Base-by-base conservation (phyloP, 441 rosid species). In the Populus trichocarpa region DNA sequence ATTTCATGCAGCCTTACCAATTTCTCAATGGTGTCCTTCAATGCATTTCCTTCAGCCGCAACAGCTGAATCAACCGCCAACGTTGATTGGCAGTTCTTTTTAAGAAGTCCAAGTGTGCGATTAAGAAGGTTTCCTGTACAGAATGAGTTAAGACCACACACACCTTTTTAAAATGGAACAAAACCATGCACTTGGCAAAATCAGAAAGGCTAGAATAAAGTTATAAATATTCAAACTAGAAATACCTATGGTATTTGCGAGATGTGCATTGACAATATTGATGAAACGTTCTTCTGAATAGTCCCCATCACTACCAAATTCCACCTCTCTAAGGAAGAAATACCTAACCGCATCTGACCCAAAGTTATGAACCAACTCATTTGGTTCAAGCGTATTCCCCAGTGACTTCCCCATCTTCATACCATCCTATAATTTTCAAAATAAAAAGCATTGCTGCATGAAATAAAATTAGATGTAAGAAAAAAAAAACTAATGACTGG, bases 381-480 rank as follows among this genome's bases (percentile, higher is more conserved):
- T 89, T n/a, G 99, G 98, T 80, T 96, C 99, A 71, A 92, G 78
- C 10, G 99, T 91, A 73, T 94, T 96, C 57, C 99, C 99, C 46
- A 96, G 85, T 3, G 99, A 92, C 82, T 96, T 96, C 67, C 99
- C 99, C 99, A 96, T 96, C 93, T 96, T 94, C 97, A 92, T 84
- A 75, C 97, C 99, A 81, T 96, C 99, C 99, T 94, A 86, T 73
- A 81, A 85, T 86, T 85, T 81, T 79, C 83, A 84, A 86, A 84
- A 84, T 70, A 84, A 88, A 75, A 83, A 81, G 82, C 81, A 86
- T 71, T 76, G 86, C 90, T 78, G 87, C 88, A 87, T 86, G 85
- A 85, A 89, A 84, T 79, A 83, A 87, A 87, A 86, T 81, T 38
- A 76, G 82, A 78, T 46, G 82, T 78, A 83, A 79, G 86, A 67